Evolutionary conservation across 306 rosid species (phyloP), one percentile per base, ranked within the genome.

Genomic region (Trifolium pratense): DNA sequence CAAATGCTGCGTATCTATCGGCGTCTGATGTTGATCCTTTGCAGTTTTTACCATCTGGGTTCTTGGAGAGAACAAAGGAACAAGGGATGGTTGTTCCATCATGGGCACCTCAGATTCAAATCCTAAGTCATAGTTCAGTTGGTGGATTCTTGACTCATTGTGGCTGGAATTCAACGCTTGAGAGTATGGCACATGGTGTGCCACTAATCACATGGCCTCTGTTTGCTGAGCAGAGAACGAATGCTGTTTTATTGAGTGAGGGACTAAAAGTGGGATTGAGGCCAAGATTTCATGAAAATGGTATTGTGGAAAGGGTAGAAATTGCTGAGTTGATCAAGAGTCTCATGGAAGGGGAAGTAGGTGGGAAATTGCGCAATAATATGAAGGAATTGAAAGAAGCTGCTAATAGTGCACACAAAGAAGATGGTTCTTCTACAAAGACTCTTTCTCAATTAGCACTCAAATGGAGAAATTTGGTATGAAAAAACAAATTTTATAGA

Each of bases 381-480:
- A n/a, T 49, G 56, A 49, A n/a, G 9, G 10, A 49, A 6, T 49
- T 49, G 2, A 49, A 49, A n/a, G 56, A 49, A 49, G 56, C 23
- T 49, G 56, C 56, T n/a, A 6, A 7, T 49, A 49, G 23, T n/a
- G 21, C 18, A 49, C 56, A 6, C 3, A 49, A 16, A 49, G 56
- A 49, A 49, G 56, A 49, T 49, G 56, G 56, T 0, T 49, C 23
- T 49, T n/a, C 56, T 49, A 49, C 21, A 49, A 49, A 49, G 56
- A 49, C 56, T 49, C 23, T 49, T 49, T 49, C 56, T 49, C 21
- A 16, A 49, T 49, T 49, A 49, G 56, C 56, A 49, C 23, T 49
- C 21, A 49, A 49, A 1, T 49, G 56, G 56, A 49, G 21, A 16
- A 49, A n/a, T 49, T 49, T 49, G 23, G 56, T 49, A 6, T 49